Evolutionary conservation across 1,284 basidiomycete species (phyloP), one percentile per base, ranked within the genome.

Genomic region (Cutaneotrichosporon sp.): DNA sequence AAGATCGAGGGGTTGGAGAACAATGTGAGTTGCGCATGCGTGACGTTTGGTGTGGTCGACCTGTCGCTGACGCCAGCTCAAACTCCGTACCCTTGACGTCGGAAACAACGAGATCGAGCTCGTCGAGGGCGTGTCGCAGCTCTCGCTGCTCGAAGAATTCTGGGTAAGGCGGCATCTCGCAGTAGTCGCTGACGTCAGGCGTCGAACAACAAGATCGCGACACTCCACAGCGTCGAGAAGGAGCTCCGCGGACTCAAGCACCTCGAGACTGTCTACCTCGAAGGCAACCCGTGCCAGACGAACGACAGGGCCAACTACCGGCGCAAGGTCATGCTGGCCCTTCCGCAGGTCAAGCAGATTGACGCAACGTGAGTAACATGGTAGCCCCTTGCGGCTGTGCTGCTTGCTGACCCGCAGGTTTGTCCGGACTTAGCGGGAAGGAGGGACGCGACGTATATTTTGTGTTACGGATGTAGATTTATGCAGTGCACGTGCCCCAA

Each of bases 261-360:
- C 3, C 79, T 98, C 12, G 82, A 87, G 67, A 98, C 96, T 1
- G 80, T 98, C 8, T 98, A 98, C 72, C 81, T 98, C 27, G 94
- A 98, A 74, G 86, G 84, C 7, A 98, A 98, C 70, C 96, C 96
- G 2, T 87, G 88, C 58, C 91, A 97, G 72, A 79, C 75, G 34
- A 79, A 79, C 17, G 90, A 97, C 65, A 86, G 83, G 61, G 76
- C 82, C 1, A 82, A 80, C 17, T 98, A 98, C 72, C 79, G 92
- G 60, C 79, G 94, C 50, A 98, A 97, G 77, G 79, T 98, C 55
- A 91, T 88, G 67, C 76, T 97, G 37, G 83, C 85, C 4, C 76
- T 97, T 17, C 92, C 93, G 0, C 90, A 96, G 67, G 75, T 97
- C 52, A 82, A 82, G 66, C 96, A 98, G 76, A 86, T 98, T 52